Evolutionary conservation across 768 basidiomycete genomes (phyloP).

Genomic region (Lactifluus hygrophoroides): DNA sequence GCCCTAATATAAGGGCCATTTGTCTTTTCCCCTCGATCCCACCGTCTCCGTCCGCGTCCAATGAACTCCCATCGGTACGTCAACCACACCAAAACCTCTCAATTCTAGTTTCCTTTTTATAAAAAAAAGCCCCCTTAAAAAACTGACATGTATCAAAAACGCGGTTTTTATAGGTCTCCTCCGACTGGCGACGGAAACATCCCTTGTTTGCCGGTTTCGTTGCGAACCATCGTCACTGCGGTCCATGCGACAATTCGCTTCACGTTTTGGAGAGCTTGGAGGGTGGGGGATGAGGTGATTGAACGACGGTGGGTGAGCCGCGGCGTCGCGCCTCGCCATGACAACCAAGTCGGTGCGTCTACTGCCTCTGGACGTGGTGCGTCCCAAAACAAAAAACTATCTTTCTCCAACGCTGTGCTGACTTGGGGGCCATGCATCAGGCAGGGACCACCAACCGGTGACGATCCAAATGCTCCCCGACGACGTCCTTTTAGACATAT

Average conservation of each 20-base stretch:
- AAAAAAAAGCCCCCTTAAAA: background rate
- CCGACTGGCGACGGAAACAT: background rate
- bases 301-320: background rate
- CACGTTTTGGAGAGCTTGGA: constrained; percentile 1
- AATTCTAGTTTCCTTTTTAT: background rate
- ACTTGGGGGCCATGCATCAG: background rate
- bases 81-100: too few relatives aligned
- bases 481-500: constrained; percentile 12
- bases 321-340: background rate
- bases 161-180: background rate
- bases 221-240: background rate
- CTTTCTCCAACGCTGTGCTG: background rate
- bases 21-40: background rate
- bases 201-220: background rate
- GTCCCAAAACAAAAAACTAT: background rate
- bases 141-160: background rate
- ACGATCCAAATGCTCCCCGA: constrained; percentile 7
- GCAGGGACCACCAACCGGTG: background rate
- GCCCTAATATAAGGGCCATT: constrained; percentile 5
- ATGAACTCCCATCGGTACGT: constrained; percentile 8
- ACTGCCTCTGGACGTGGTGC: background rate
- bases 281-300: background rate
- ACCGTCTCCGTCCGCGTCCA: background rate
- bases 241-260: constrained; percentile 5
- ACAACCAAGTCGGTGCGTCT: background rate